phyloP scores from a whole-genome alignment of 192 early-diverging fungal genomes.

The Entophlyctis luteolus region DNA sequence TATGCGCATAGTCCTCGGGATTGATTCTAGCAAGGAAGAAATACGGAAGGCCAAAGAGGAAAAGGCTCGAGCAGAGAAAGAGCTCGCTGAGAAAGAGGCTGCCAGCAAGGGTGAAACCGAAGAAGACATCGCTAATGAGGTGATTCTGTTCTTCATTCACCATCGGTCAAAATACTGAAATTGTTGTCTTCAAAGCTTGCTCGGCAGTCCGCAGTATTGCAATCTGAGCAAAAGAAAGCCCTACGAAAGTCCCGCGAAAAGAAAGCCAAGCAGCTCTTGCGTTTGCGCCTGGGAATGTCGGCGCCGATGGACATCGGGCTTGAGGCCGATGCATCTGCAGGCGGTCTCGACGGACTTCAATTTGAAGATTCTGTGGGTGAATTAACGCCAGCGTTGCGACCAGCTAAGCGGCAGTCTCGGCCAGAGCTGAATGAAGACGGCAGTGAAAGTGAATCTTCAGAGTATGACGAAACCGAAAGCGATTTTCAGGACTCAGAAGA shows the following conservation, averaged over 20 bases:
- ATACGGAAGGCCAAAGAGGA: conserved; percentile 24
- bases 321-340: conserved; percentile 25
- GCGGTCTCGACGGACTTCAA: conserved; percentile 18
- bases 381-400: background rate
- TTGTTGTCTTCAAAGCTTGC: conserved; percentile 22
- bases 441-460: conserved; percentile 34
- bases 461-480: conserved; percentile 39
- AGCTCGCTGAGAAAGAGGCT: conserved; percentile 48
- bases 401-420: background rate
- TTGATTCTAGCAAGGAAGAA: conserved; percentile 41
- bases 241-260: conserved; percentile 42
- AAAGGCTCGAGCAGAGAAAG: conserved; percentile 27
- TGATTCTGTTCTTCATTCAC: background rate
- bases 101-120: conserved; percentile 55
- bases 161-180: background rate
- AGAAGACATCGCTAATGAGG: conserved; percentile 25
- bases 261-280: conserved; percentile 49
- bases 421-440: conserved; percentile 25
- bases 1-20: conserved; percentile 59
- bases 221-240: conserved; percentile 32
- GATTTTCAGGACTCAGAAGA: conserved; percentile 53
- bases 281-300: conserved; percentile 52
- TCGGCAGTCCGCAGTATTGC: conserved; percentile 20
- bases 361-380: conserved; percentile 19
- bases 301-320: conserved; percentile 51